Evolutionary conservation across 176 grass and related monocot species (phyloP), one percentile per base, ranked within the genome.

Genomic region (Eremochloa ophiuroides): DNA sequence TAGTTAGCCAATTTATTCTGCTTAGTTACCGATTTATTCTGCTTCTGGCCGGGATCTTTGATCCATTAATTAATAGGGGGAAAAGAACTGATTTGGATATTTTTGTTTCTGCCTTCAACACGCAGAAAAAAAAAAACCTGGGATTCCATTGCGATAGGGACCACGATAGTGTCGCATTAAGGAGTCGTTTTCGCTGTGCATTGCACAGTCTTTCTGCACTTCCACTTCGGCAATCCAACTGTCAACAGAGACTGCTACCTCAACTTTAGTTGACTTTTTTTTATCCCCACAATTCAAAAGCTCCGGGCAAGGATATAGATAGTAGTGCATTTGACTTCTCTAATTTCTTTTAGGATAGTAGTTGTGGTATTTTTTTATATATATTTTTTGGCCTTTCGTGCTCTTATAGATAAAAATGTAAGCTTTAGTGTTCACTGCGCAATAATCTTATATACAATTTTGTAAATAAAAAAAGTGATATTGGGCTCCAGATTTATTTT

Each of bases 21-120:
- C 71, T 77, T 56, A n/a, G n/a, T 80, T 31, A 31, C 53, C 0
- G n/a, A 34, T 62, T 67, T 29, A 6, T 71, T 10, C 51, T 41
- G 33, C 71, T 77, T 56, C 44, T 53, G 17, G 10, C 33, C 22
- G 78, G 58, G 74, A 82, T 71, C 73, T 82, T 77, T 59, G 53
- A 71, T 26, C 6, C 31, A 18, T 11, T 44, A 43, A n/a, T n/a
- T n/a, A n/a, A n/a, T n/a, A 5, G 38, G 5, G 3, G 33, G 9
- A 35, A 26, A 18, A 51, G 23, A 43, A 6, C 5, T 59, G 30
- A 20, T 62, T 71, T 71, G 12, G 31, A 51, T 31, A 41, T 53
- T 66, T 47, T 48, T 67, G 16, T 26, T 23, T 65, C 15, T 59
- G 10, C 33, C n/a, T 59, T 23, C 2, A 23, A 35, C 20, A 23